Base-by-base conservation (phyloP, 2,329 filamentous ascomycete species). In the Penicillium brevicompactum region DNA sequence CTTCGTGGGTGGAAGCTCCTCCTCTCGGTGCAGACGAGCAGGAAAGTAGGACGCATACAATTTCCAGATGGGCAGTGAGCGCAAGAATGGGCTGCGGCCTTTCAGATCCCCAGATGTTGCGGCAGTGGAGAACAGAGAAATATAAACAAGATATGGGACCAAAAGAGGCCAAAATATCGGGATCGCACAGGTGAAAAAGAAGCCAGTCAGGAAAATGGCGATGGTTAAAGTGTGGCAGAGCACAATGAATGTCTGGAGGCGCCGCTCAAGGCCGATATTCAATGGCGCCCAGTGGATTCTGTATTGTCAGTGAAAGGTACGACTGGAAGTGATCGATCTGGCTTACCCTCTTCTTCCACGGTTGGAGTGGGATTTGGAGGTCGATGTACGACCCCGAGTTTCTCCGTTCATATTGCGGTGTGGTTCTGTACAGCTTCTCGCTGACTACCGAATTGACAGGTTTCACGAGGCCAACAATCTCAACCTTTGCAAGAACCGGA, bases 31-130 rank as follows among this genome's bases (percentile, higher is more conserved):
- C 38, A 99, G 82, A 53, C 84, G 84, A 46, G 92, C 91, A 4
- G 94, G 94, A 70, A 95, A 99, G 78, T 97, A 99, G 14, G 86
- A 90, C 24, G 90, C 92, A 70, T 97, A 97, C 44, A 95, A 84
- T 37, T 84, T 89, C 93, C 93, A 99, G 43, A 96, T 77, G 30
- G 84, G 85, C 46, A 89, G 82, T 11, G 83, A 85, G 16, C 93
- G 87, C 58, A 93, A 76, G 69, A 89, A 85, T 56, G 91, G 84
- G 38, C 86, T 92, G 53, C 94, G 89, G 67, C 87, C 86, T 3
- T 81, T 83, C 27, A 96, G 82, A 41, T 83, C 85, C 41, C 93
- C 93, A 47, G 91, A 88, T 2, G 86, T 89, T 14, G 87, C 84
- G 16, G 89, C 88, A 44, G 86, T 88, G 22, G 92, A 95, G 61